Percentiles rank a stretch among this genome's conserved stretches.
phyloP scores from a whole-genome alignment of 148 eudicot species.

The Chenopodium quinoa region DNA sequence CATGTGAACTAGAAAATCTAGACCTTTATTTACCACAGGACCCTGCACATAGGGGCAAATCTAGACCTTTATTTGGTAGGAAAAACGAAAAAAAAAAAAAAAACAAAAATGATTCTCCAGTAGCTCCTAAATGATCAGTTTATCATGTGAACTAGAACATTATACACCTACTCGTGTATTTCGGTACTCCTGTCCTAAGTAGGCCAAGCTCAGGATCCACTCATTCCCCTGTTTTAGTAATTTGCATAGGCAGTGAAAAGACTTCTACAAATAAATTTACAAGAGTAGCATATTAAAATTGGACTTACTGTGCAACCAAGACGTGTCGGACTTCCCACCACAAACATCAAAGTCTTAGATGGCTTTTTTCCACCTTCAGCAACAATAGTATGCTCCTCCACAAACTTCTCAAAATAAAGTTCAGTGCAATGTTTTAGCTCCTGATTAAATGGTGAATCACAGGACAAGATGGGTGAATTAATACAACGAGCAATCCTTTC shows the following conservation, averaged over 20 bases:
- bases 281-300: not conserved
- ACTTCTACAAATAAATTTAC: not conserved
- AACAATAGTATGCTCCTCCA: constrained; percentile 66
- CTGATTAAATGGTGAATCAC: constrained; percentile 44
- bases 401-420: constrained; percentile 66
- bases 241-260: not conserved
- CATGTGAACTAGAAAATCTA: not conserved
- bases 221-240: not conserved
- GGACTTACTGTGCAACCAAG: constrained; percentile 79
- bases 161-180: not conserved
- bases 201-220: not conserved
- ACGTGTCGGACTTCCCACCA: constrained; percentile 77
- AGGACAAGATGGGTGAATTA: constrained; percentile 70
- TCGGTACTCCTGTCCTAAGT: not conserved
- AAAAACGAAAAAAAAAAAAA: not conserved
- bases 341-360: constrained; percentile 81
- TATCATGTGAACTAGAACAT: not conserved
- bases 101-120: not conserved
- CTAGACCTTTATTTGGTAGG: not conserved
- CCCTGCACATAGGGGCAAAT: not conserved
- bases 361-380: constrained; percentile 69
- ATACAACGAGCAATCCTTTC: constrained; percentile 89
- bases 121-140: not conserved
- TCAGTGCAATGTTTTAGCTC: constrained; percentile 68
- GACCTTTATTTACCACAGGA: not conserved